These are phyloP conservation scores for Aspergillus eucalypticola DNA, from an alignment of 2,329 filamentous ascomycete genomes.

Conservation along the genomic window DNA sequence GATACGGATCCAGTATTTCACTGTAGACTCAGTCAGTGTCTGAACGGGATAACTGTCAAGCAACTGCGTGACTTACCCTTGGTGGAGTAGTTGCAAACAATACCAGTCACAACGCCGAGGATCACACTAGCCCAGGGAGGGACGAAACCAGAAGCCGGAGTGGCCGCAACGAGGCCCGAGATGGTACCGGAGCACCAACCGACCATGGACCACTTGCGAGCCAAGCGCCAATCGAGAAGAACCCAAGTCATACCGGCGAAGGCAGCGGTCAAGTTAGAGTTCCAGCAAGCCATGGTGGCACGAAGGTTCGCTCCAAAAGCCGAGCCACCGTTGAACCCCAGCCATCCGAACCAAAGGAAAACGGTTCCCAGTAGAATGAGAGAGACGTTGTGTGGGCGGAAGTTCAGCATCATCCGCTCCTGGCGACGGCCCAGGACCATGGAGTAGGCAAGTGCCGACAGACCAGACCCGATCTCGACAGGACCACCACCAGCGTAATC, in stretches of 20 bases:
- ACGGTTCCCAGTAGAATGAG: conserved; percentile 94
- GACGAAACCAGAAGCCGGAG: conserved; percentile 79
- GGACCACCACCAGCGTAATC: conserved; percentile 97
- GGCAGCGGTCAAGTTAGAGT: conserved; percentile 89
- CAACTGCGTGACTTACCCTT: conserved; percentile 64
- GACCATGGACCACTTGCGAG: conserved; percentile 91
- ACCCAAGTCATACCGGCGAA: conserved; percentile 94
- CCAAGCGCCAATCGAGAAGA: conserved; percentile 90
- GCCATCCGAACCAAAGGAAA: conserved; percentile 97
- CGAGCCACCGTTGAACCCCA: conserved; percentile 97
- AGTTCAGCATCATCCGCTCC: conserved; percentile 99
- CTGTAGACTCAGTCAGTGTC: conserved; percentile 33
- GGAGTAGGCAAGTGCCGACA: conserved; percentile 92
- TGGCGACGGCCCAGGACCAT: conserved; percentile 93
- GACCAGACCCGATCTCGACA: conserved; percentile 93
- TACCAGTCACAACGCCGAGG: conserved; percentile 62
- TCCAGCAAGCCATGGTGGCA: conserved; percentile 96
- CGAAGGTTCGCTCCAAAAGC: conserved; percentile 91
- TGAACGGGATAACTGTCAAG: background rate
- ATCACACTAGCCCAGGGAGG: conserved; percentile 64
- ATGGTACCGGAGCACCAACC: conserved; percentile 91
- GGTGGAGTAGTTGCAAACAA: conserved; percentile 80
- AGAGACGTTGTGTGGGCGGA: conserved; percentile 97
- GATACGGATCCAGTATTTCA: conserved; percentile 74
- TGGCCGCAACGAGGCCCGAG: conserved; percentile 83